Base-by-base conservation (phyloP, 495 filamentous ascomycete genomes). In the Xylaria acuta region DNA sequence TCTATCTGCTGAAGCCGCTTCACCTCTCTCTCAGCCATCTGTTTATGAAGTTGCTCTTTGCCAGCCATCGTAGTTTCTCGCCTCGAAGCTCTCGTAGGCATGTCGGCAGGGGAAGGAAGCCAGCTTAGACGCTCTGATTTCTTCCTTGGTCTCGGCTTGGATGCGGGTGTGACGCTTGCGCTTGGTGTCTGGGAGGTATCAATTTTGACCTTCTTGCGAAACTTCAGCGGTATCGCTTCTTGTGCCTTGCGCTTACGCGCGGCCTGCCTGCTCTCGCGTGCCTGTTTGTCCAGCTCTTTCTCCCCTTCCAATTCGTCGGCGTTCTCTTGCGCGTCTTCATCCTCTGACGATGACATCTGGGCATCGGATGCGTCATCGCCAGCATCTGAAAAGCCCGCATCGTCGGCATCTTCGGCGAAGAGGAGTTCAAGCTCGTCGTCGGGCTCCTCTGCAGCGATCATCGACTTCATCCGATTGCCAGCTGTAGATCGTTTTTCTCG, bases 81-180 rank as follows among this genome's bases (percentile, higher is more conserved):
- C 22, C 91, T 91, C 0, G 95, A 98, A 32, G 92, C 90, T 72
- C 96, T 90, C 38, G 88, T 92, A 3, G 94, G 94, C 71, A 90
- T 89, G 76, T 97, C 94, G 69, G 92, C 92, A 11, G 85, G 79
- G 1, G 91, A 90, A 8, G 93, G 94, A 38, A 98, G 86, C 94
- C 94, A 97, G 70, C 94, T 97, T 49, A 90, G 86, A 53, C 94
- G 89, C 82, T 98, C 96, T 4, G 93, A 94, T 82, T 97, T 98
- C 85, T 97, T 99, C 85, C 93, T 95, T 4, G 91, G 92, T 70
- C 92, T 88, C 25, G 91, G 85, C 20, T 86, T 80, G 36, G 82
- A 78, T 47, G 80, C 80, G 40, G 84, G 76, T 32, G 85, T 77
- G 25, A 86, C 81, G 43, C 84, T 82, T 25, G 87, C 80, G 43